Conservation (phyloP, 2,329 filamentous ascomycete genomes). For the Juglanconis sp. region DNA sequence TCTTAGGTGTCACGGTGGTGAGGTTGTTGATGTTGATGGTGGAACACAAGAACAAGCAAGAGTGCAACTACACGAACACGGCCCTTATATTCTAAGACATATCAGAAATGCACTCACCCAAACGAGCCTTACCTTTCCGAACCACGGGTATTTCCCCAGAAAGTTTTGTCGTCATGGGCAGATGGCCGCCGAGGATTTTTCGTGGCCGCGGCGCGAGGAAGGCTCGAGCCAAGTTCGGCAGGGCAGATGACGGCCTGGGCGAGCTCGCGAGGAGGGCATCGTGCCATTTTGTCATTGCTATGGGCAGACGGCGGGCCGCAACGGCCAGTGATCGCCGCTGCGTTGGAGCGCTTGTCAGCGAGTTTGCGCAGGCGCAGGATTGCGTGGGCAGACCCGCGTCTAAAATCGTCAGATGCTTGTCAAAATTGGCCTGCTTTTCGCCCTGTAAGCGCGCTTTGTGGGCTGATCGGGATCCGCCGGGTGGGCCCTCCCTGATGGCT, state of each 20-base stretch:
- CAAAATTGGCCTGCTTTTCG: conserved; percentile 2
- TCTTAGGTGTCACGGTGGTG: conserved; percentile 1
- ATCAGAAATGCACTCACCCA: conserved; percentile 4
- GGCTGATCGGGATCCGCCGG: conserved; percentile 19
- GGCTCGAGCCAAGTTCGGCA: background rate
- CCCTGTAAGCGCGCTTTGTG: conserved; percentile 13
- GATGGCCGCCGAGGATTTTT: conserved; percentile 14
- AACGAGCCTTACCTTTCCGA: conserved; percentile 15
- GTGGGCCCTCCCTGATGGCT: conserved; percentile 1
- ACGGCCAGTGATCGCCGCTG: background rate
- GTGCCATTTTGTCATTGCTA: conserved; percentile 4
- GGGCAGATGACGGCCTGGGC: background rate
- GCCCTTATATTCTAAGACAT: conserved; percentile 12
- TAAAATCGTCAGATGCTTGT: conserved; percentile 11
- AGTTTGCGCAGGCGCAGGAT: conserved; percentile 2
- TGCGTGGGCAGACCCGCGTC: conserved; percentile 14
- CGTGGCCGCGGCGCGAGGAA: conserved; percentile 8
- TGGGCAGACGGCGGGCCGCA: conserved; percentile 11
- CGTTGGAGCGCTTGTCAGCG: conserved; percentile 3
- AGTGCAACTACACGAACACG: conserved; percentile 8
- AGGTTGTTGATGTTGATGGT: conserved; percentile 13
- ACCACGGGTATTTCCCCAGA: conserved; percentile 7
- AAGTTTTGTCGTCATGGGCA: conserved; percentile 9
- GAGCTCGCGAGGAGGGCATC: conserved; percentile 4
- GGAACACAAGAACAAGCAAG: conserved; percentile 4